A percentile compares a stretch with the other conserved stretches of the same genome.
phyloP scores from a whole-genome alignment of 2,329 filamentous ascomycete species.

The Curvularia eragrostidis region DNA sequence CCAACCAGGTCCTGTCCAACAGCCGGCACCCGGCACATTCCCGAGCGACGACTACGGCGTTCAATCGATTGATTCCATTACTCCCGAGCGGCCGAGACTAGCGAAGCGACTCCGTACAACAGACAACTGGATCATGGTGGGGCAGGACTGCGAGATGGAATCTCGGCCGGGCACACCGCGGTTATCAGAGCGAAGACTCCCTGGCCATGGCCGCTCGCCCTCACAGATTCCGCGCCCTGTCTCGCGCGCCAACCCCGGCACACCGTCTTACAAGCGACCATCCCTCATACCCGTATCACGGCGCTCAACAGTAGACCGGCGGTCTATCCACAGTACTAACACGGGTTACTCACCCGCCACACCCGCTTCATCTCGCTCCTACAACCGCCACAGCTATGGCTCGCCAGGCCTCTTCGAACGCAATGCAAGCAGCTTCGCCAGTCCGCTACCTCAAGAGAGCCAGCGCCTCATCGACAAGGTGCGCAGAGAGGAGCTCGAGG shows the following conservation, averaged over 20 bases:
- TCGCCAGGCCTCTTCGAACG: constrained; percentile 36
- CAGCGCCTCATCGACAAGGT: constrained; percentile 75
- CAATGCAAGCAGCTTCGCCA: constrained; percentile 28
- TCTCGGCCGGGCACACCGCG: constrained; percentile 58
- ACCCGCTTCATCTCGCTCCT: constrained; percentile 31
- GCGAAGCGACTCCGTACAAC: constrained; percentile 58
- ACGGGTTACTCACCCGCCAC: constrained; percentile 17
- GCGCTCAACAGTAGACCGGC: constrained; percentile 41
- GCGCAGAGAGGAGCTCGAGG: constrained; percentile 74
- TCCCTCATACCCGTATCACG: constrained; percentile 56
- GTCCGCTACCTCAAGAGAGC: constrained; percentile 66
- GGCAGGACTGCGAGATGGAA: constrained; percentile 59
- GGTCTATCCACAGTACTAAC: constrained; percentile 25
- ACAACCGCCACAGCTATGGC: constrained; percentile 43
- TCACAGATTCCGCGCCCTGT: constrained; percentile 47
- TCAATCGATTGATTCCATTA: constrained; percentile 55
- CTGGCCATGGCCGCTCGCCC: constrained; percentile 32
- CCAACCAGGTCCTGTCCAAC: constrained; percentile 28
- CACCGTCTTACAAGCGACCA: constrained; percentile 34
- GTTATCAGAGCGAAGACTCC: constrained; percentile 41
- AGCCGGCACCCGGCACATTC: constrained; percentile 62
- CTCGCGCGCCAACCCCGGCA: constrained; percentile 28
- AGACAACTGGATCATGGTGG: constrained; percentile 58
- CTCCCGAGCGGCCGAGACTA: constrained; percentile 52
- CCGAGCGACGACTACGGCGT: constrained; percentile 57